These are phyloP conservation scores for Canariomyces notabilis DNA, from an alignment of 2,329 filamentous ascomycete species.

Conservation along the genomic window DNA sequence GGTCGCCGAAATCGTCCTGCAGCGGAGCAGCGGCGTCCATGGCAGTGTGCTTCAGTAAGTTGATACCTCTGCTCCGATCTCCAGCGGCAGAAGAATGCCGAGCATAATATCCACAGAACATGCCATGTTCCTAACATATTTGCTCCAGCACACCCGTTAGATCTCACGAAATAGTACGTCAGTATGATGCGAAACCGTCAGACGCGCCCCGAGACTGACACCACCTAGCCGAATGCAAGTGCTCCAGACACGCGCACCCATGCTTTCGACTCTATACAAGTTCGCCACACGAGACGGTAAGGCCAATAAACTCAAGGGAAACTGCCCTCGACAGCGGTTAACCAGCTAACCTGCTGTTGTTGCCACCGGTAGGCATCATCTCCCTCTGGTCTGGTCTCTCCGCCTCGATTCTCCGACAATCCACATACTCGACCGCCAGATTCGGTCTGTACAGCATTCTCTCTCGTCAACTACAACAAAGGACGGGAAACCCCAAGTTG, in stretches of 20 bases:
- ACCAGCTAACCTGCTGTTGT: background rate
- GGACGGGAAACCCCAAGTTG: slow-evolving; percentile 10
- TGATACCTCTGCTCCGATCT: background rate
- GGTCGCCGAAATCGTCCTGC: background rate
- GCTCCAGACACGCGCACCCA: slow-evolving; percentile 19
- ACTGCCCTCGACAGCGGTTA: too few species aligned
- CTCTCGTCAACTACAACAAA: slow-evolving; percentile 14
- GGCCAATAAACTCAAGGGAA: background rate
- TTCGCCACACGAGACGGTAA: slow-evolving; percentile 22
- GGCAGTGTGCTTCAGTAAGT: slow-evolving; percentile 25
- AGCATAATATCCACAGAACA: background rate
- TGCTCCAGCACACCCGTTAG: slow-evolving; percentile 19
- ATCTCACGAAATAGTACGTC: slow-evolving; percentile 23
- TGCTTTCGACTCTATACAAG: slow-evolving; percentile 20
- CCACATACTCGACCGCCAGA: slow-evolving; percentile 24
- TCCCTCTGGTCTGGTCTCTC: slow-evolving; percentile 23
- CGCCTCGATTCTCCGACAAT: slow-evolving; percentile 22
- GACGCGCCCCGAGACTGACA: background rate
- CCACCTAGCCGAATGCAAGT: slow-evolving; percentile 22
- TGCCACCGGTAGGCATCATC: slow-evolving; percentile 10
- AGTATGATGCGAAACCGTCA: background rate
- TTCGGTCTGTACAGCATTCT: slow-evolving; percentile 21
- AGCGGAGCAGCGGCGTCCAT: slow-evolving; percentile 24
- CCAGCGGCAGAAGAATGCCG: background rate
- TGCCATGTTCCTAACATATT: slow-evolving; percentile 5